phyloP scores from a whole-genome alignment of 352 stramenopile genomes.

The Phytophthora syringae region DNA sequence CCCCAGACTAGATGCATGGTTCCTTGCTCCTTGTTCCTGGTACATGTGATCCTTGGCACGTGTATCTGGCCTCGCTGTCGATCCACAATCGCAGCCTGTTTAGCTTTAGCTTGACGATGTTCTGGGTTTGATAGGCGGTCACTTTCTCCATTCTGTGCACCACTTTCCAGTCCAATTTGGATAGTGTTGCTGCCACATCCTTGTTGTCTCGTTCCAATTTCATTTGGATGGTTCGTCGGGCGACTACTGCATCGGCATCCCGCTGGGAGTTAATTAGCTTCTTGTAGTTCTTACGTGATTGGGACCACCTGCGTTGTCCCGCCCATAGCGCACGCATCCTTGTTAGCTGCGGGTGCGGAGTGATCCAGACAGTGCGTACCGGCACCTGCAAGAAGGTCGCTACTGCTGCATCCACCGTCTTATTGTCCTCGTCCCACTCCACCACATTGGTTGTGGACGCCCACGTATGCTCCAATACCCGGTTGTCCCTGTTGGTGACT shows the following conservation, averaged over 20 bases:
- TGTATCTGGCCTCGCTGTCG: too few species aligned
- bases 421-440: too few species aligned
- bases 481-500: too few species aligned
- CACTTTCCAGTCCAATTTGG: background rate
- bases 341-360: conserved; percentile 1
- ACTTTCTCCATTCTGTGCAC: conserved; percentile 1
- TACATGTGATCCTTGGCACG: too few species aligned
- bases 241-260: background rate
- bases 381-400: too few species aligned
- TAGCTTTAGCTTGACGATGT: background rate
- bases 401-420: too few species aligned
- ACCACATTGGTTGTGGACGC: too few species aligned
- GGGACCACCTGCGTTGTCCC: conserved; percentile 1
- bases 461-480: too few species aligned
- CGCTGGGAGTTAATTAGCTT: background rate
- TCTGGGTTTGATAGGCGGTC: background rate
- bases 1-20: too few species aligned
- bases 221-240: background rate
- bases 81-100: too few species aligned
- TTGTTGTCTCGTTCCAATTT: background rate
- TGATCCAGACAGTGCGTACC: background rate
- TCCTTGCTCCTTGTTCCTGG: too few species aligned
- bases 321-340: conserved; percentile 1
- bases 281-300: background rate
- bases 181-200: background rate